phyloP scores from a whole-genome alignment of 768 basidiomycete species.

The Cytidiella melzeri region DNA sequence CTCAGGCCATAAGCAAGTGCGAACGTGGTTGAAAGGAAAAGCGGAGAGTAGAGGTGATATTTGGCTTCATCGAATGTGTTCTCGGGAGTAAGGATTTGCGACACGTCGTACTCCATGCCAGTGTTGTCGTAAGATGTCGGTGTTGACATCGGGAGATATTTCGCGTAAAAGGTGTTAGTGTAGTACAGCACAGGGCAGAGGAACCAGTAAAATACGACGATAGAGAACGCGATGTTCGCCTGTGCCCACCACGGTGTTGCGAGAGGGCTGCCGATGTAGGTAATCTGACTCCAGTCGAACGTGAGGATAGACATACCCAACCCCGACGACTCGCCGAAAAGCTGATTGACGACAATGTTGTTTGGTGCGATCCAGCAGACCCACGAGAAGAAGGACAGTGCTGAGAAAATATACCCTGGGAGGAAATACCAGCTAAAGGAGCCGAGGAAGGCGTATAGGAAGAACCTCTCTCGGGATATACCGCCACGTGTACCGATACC shows the following conservation, averaged over 20 bases:
- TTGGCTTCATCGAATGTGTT: slow-evolving; percentile 27
- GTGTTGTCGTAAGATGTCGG: slow-evolving; percentile 34
- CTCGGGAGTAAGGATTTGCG: slow-evolving; percentile 29
- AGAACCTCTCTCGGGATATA: slow-evolving; percentile 48
- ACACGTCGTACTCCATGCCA: slow-evolving; percentile 35
- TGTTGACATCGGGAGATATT: slow-evolving; percentile 43
- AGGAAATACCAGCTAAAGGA: slow-evolving; percentile 48
- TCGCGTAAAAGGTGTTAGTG: slow-evolving; percentile 30
- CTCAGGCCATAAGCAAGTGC: slow-evolving; percentile 33
- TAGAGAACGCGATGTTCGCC: slow-evolving; percentile 50
- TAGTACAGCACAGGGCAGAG: slow-evolving; percentile 31
- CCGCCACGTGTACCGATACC: slow-evolving; percentile 42
- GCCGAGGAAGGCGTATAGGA: slow-evolving; percentile 35
- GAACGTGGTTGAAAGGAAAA: slow-evolving; percentile 35
- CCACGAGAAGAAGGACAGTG: slow-evolving; percentile 36
- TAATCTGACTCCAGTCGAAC: slow-evolving; percentile 75
- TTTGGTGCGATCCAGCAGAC: slow-evolving; percentile 66
- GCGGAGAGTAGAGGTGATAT: slow-evolving; percentile 35
- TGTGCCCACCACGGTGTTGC: slow-evolving; percentile 69
- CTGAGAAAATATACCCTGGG: slow-evolving; percentile 70
- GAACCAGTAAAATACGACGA: slow-evolving; percentile 39
- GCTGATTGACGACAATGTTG: slow-evolving; percentile 68
- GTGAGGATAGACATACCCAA: slow-evolving; percentile 63
- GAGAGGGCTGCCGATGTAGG: slow-evolving; percentile 60
- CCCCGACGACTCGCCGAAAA: slow-evolving; percentile 79